Conservation (phyloP, 2,329 filamentous ascomycete species). For the Arthroderma sp. region DNA sequence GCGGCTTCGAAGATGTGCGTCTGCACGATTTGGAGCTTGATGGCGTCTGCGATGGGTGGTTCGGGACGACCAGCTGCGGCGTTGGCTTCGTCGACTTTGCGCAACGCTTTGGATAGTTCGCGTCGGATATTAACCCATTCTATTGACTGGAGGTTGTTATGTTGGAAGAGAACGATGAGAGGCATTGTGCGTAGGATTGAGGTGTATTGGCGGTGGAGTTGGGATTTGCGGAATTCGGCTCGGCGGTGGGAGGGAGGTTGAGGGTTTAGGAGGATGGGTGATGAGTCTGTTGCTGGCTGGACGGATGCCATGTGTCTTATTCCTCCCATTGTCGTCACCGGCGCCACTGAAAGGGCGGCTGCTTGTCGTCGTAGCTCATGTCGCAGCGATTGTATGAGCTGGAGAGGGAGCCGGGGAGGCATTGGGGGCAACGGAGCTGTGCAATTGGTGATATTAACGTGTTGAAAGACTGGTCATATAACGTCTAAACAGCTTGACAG, state of each 20-base stretch:
- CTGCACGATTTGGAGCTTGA: slow-evolving; percentile 73
- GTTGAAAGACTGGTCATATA: too few relatives aligned
- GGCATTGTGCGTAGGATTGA: slow-evolving; percentile 76
- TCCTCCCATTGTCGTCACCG: not conserved
- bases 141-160: slow-evolving; percentile 60
- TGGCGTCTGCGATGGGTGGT: slow-evolving; percentile 39
- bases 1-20: slow-evolving; percentile 81
- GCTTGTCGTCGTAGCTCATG: slow-evolving; percentile 17
- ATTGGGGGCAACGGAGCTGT: slow-evolving; percentile 23
- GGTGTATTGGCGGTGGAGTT: slow-evolving; percentile 75
- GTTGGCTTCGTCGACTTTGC: slow-evolving; percentile 54
- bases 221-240: slow-evolving; percentile 77
- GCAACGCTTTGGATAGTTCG: slow-evolving; percentile 49
- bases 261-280: slow-evolving; percentile 29
- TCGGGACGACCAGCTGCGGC: slow-evolving; percentile 38
- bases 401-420: slow-evolving; percentile 40
- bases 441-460: too few relatives aligned
- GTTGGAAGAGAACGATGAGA: slow-evolving; percentile 73
- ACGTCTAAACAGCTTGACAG: too few relatives aligned
- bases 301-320: slow-evolving; percentile 18
- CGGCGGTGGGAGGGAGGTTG: slow-evolving; percentile 82
- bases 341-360: slow-evolving; percentile 1
- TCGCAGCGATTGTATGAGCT: slow-evolving; percentile 23
- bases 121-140: slow-evolving; percentile 63
- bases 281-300: slow-evolving; percentile 37